Conservation (phyloP, 176 grass and related monocot species). For the Oryza glumipatula region DNA sequence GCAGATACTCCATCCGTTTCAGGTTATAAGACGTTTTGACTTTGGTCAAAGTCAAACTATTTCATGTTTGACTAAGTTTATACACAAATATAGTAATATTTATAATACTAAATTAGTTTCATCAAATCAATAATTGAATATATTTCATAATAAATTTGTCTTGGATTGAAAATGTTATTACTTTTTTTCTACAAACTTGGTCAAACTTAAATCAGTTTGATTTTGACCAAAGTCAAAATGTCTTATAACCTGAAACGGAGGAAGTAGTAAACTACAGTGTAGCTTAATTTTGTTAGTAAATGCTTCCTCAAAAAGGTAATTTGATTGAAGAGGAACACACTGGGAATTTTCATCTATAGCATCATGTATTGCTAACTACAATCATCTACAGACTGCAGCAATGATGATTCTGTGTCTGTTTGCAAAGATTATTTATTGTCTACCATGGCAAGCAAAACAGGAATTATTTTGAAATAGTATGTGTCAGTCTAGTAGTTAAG, state of each 20-base stretch:
- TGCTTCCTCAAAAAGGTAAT: neutral
- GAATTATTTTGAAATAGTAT: neutral
- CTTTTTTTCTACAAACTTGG: no score
- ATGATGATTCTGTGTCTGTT: neutral
- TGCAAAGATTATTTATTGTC: neutral
- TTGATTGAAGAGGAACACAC: neutral
- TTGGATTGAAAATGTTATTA: no score
- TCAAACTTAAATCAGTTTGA: no score
- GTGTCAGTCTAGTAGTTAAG: neutral
- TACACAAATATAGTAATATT: no score
- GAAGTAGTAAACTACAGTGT: neutral
- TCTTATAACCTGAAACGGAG: no score
- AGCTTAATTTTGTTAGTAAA: neutral
- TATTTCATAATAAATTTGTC: no score
- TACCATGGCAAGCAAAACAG: neutral
- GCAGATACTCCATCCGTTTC: neutral
- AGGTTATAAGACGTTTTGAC: no score
- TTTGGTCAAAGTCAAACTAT: no score
- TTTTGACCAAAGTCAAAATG: no score
- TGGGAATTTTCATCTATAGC: neutral
- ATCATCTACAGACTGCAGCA: neutral
- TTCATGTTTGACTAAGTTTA: no score
- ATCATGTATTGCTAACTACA: neutral
- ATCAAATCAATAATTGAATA: no score
- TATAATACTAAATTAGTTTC: no score